Evolutionary conservation across 148 eudicot genomes (phyloP), one percentile per base, ranked within the genome.

Genomic region (Salicornia ramosissima): DNA sequence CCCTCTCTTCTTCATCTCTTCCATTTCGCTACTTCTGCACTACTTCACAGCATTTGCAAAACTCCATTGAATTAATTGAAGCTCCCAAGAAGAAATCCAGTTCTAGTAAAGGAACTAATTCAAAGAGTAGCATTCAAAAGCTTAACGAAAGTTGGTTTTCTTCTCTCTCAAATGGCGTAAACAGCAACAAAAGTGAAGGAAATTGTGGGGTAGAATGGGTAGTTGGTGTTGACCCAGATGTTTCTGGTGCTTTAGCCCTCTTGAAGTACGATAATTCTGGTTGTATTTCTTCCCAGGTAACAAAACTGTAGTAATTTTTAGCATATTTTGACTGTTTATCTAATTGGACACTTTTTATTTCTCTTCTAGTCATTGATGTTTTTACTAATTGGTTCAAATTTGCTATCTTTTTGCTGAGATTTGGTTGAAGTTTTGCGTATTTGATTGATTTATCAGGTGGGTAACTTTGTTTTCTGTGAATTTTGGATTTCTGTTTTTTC

Each of bases 171-270:
- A 64, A 59, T 4, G 29, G 64, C 8, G 49, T 68, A 53, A 16
- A 66, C 16, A 56, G 14, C 19, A 51, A 5, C 7, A 42, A 66
- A 33, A 61, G 26, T 4, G 57, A 30, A 12, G 10, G 3, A 6
- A 64, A 69, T 64, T 55, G 60, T 16, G 83, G 68, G 51, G 75
- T 78, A 28, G 56, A 67, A 7, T 92, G 93, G 91, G 83, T 88
- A 0, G 80, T 92, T 69, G 97, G 97, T 5, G 74, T 92, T 42
- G 97, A 92, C 78, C 98, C 96, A n/a, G 98, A 92, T 86, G 77
- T 81, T 55, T 82, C 87, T 45, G 98, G 98, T 21, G 98, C 98
- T 0, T 71, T 92, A 40, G 94, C 98, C 9, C 79, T 92, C 18
- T 65, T 92, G 53, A 88, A 80, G 75, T 76, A 81, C 3, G 84